These are phyloP conservation scores for Magnaporthiopsis poae DNA, from an alignment of 2,329 filamentous ascomycete genomes.

Conservation along the genomic window DNA sequence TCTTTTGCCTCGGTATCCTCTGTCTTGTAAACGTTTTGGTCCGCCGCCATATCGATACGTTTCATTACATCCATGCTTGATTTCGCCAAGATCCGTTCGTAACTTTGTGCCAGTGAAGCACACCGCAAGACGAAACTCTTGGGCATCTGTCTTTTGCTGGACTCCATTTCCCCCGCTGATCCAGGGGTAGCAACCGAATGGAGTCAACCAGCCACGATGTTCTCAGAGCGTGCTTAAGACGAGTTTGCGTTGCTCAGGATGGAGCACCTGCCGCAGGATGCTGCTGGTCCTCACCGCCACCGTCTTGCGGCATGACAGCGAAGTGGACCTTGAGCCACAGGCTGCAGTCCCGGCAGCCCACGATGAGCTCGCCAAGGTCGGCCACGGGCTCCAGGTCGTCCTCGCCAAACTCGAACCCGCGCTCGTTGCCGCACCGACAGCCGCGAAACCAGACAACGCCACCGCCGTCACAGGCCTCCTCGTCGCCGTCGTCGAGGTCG, in stretches of 20 bases:
- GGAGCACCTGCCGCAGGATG: background rate
- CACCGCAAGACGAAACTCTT: no score
- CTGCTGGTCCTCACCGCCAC: conserved; percentile 8
- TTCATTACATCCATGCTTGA: no score
- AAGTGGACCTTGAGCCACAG: conserved; percentile 58
- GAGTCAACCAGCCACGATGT: no score
- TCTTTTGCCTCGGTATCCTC: background rate
- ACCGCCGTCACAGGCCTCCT: no score
- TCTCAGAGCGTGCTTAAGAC: background rate
- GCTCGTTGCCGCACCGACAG: conserved; percentile 55
- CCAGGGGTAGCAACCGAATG: background rate
- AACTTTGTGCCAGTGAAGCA: no score
- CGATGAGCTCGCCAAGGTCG: conserved; percentile 50
- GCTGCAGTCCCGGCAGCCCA: conserved; percentile 57
- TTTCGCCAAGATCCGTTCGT: no score
- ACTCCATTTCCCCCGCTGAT: no score
- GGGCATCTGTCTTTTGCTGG: no score
- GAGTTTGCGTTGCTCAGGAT: background rate
- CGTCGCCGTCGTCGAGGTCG: conserved; percentile 27
- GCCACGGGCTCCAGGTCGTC: conserved; percentile 45
- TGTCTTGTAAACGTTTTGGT: background rate
- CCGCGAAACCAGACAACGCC: conserved; percentile 39
- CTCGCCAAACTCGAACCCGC: conserved; percentile 50
- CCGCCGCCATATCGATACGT: no score
- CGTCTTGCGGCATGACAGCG: conserved; percentile 38